phyloP scores from a whole-genome alignment of 192 early-diverging fungal genomes.

The Rhizophagus sp. region DNA sequence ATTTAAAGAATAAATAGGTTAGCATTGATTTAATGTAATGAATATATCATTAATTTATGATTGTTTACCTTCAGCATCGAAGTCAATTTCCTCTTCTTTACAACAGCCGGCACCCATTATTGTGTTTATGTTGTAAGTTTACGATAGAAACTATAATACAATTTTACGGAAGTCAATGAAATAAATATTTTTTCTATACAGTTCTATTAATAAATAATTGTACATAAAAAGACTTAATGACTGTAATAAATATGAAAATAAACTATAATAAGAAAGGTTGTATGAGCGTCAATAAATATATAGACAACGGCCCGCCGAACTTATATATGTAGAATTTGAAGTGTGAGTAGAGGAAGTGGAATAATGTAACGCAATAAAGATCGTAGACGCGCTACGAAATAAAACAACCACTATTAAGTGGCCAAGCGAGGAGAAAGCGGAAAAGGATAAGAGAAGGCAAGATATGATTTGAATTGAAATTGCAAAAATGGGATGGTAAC shows the following conservation, averaged over 20 bases:
- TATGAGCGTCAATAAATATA: background rate
- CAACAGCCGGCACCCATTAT: constrained; percentile 54
- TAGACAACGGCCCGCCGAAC: constrained; percentile 9
- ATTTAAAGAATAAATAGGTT: background rate
- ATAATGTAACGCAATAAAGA: background rate
- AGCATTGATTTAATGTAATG: background rate
- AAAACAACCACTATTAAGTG: background rate
- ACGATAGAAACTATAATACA: background rate
- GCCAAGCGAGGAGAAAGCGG: background rate
- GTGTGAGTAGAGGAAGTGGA: background rate
- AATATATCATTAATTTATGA: background rate
- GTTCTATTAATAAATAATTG: background rate
- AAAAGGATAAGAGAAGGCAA: background rate
- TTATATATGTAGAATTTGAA: background rate
- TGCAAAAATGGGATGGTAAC: too few relatives aligned
- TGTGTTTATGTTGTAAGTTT: background rate
- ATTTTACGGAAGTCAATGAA: background rate
- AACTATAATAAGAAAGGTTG: background rate
- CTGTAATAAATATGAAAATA: background rate
- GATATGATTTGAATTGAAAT: background rate
- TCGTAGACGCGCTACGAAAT: constrained; percentile 5
- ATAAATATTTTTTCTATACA: background rate
- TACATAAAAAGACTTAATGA: background rate
- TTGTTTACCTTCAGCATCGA: constrained; percentile 66
- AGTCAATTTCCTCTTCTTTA: constrained; percentile 68